Base-by-base conservation (phyloP, 78 protist genomes). In the Dictyostelium brefeldianum region DNA sequence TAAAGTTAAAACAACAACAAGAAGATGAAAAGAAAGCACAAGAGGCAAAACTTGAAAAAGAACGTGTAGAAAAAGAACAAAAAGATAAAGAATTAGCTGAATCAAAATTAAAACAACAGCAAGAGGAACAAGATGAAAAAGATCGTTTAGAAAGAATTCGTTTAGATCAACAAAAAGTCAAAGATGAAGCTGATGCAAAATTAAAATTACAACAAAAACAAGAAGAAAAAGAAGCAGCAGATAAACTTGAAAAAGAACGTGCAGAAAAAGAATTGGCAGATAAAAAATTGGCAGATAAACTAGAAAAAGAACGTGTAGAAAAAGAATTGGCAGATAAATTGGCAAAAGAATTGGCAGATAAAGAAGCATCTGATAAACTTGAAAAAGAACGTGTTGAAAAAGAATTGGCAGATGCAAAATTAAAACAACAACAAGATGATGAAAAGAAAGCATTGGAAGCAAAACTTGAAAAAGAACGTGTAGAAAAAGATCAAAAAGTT, bases 101-200 rank as follows among this genome's bases (percentile, higher is more conserved):
- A n/a, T n/a, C 43, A 15, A 27, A n/a, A 67, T 2, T 65, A 2
- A 81, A 22, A 31, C 51, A 82, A 25, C 53, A 69, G 20, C 48
- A 87, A 53, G 41, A 79, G 15, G 92, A 51, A 29, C 54, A 87
- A 41, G 81, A 87, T n/a, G 90, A 83, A 29, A 22, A 67, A 1
- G 90, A 17, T 25, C 54, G 5, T 20, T 25, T 64, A 83, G 90
- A 83, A 65, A 73, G 73, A 36, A 20, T 57, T 83, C 50, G 18
- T 67, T 80, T 22, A 29, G 22, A 70, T 51, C 69, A 85, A 22
- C 17, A 71, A 41, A 5, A n/a, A 14, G 91, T 25, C 2, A 62
- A 25, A 27, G 80, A 36, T 27, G 8, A 85, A 85, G 50, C 17
- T 9, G 36, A 36, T 36, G 43, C 43, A 36, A 36, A 36, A 36